phyloP scores from a whole-genome alignment of 306 rosid species.

The Rosa multiflora region DNA sequence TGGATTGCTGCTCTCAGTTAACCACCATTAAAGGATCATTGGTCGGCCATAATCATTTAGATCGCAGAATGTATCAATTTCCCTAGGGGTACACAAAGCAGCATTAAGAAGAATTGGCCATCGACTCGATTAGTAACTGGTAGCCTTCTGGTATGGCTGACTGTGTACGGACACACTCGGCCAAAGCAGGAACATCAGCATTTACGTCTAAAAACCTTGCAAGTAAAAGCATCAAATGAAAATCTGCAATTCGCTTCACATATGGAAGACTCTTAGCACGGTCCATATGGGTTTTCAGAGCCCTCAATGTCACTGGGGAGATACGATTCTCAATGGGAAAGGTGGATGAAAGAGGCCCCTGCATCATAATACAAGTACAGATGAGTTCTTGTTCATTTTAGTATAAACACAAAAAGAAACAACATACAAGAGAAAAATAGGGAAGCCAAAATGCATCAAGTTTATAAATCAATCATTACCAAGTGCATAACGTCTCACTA shows the following conservation, averaged over 20 bases:
- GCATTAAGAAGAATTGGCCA: constrained; percentile 69
- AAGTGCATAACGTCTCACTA: background rate
- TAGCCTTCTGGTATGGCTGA: constrained; percentile 80
- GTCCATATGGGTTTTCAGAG: constrained; percentile 82
- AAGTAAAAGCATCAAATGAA: constrained; percentile 78
- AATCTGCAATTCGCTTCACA: constrained; percentile 85
- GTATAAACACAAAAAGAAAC: background rate
- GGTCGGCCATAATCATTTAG: constrained; percentile 21
- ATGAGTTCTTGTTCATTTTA: background rate
- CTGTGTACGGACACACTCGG: constrained; percentile 79
- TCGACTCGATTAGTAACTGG: constrained; percentile 84
- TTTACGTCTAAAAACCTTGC: constrained; percentile 59
- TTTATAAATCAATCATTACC: background rate
- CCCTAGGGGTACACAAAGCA: constrained; percentile 13
- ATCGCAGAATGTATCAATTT: constrained; percentile 1
- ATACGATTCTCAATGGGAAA: constrained; percentile 86
- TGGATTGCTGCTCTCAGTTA: constrained; percentile 24
- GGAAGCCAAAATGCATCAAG: background rate
- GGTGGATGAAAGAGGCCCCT: constrained; percentile 82
- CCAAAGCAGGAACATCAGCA: constrained; percentile 84
- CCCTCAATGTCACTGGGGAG: constrained; percentile 46
- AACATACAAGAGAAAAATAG: background rate
- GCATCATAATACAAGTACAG: constrained; percentile 25
- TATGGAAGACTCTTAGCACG: constrained; percentile 65
- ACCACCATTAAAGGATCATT: constrained; percentile 25